A percentile compares a stretch with the other conserved stretches of the same genome.
Conservation (phyloP, 2,329 filamentous ascomycete species). For the Septoria linicola region DNA sequence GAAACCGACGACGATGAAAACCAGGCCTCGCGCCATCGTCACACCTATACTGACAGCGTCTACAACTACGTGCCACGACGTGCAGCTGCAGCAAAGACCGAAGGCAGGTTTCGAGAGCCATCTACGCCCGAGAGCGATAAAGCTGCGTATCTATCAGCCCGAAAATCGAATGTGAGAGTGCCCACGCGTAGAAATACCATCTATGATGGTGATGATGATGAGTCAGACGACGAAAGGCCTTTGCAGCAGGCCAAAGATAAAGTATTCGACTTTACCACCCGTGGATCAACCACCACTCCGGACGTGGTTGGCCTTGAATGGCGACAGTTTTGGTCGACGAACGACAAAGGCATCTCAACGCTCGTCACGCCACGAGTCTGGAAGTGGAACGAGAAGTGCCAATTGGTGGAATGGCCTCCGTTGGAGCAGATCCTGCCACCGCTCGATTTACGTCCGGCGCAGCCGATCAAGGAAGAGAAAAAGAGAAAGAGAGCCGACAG, state of each 20-base stretch:
- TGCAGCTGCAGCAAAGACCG: background rate
- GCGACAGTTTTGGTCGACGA: background rate
- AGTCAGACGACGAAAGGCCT: no score
- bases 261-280: background rate
- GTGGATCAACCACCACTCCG: background rate
- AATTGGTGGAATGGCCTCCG: slow-evolving; percentile 2
- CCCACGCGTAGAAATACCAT: no score
- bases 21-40: background rate
- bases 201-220: no score
- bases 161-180: background rate
- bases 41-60: background rate
- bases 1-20: background rate
- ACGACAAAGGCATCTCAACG: background rate
- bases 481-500: background rate
- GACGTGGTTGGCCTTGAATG: background rate
- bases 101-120: background rate
- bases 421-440: slow-evolving; percentile 3
- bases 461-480: background rate
- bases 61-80: background rate
- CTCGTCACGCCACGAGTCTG: slow-evolving; percentile 1
- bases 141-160: background rate
- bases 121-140: background rate
- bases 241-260: background rate
- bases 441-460: background rate
- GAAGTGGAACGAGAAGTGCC: slow-evolving; percentile 10